These are phyloP conservation scores for Aethionema arabicum DNA, from an alignment of 345 rosid genomes.

Conservation along the genomic window DNA sequence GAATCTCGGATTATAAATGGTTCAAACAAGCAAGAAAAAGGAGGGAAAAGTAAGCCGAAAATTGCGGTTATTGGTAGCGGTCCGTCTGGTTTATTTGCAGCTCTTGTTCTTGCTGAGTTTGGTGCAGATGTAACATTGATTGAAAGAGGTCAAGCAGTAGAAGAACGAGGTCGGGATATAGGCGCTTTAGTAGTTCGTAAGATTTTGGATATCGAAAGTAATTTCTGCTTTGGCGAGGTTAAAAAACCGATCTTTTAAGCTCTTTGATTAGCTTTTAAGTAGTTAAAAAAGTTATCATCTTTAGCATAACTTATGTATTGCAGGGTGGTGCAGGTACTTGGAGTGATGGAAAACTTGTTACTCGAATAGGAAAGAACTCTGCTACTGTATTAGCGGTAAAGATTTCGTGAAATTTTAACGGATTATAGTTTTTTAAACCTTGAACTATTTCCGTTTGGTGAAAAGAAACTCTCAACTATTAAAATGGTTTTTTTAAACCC, in stretches of 20 bases:
- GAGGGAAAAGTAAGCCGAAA: slow-evolving; percentile 48
- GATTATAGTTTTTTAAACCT: no score
- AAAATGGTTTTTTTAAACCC: no score
- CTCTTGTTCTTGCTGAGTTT: slow-evolving; percentile 90
- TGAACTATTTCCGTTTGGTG: no score
- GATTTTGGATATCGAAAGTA: slow-evolving; percentile 80
- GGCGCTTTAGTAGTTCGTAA: slow-evolving; percentile 81
- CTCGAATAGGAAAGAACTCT: slow-evolving; percentile 93
- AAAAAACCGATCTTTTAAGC: slow-evolving; percentile 5
- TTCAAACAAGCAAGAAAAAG: slow-evolving; percentile 31
- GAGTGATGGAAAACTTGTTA: slow-evolving; percentile 99
- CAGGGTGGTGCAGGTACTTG: slow-evolving; percentile 99
- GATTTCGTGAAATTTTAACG: slow-evolving; percentile 1
- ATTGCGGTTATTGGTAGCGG: slow-evolving; percentile 89
- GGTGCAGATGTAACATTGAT: slow-evolving; percentile 92
- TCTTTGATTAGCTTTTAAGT: slow-evolving; percentile 7
- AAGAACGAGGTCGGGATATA: slow-evolving; percentile 90
- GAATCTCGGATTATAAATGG: slow-evolving; percentile 26
- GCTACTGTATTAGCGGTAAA: slow-evolving; percentile 82
- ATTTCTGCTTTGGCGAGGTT: slow-evolving; percentile 99
- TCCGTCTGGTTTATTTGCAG: slow-evolving; percentile 91
- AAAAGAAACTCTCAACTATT: no score
- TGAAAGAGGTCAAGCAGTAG: slow-evolving; percentile 96
- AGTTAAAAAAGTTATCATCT: slow-evolving; percentile 22
- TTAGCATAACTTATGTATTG: slow-evolving; percentile 63